These are phyloP conservation scores for Starmerella ratchasimensis DNA, from an alignment of 805 yeast species.

Conservation along the genomic window DNA sequence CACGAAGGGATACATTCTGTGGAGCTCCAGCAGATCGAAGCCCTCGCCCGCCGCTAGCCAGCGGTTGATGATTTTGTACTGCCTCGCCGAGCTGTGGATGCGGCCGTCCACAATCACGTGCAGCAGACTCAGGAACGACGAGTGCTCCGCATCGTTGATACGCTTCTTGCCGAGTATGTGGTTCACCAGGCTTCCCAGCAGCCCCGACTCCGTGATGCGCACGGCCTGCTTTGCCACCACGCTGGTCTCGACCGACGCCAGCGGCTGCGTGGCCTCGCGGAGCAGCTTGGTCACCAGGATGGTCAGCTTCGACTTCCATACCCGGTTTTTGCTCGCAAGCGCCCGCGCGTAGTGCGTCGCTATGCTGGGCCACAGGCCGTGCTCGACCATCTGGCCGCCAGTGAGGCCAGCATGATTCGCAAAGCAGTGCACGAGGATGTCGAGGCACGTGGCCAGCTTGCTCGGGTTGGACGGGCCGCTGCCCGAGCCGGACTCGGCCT, in stretches of 20 bases:
- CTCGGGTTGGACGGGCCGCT: background rate
- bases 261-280: slow-evolving; percentile 5
- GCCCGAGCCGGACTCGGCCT: no score
- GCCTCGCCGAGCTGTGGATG: background rate
- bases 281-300: slow-evolving; percentile 4
- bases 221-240: slow-evolving; percentile 4
- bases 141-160: slow-evolving; percentile 52
- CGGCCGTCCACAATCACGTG: slow-evolving; percentile 9
- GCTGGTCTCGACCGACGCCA: background rate
- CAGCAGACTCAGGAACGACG: slow-evolving; percentile 56
- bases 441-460: slow-evolving; percentile 1
- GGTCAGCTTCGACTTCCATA: background rate
- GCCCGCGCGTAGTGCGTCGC: background rate
- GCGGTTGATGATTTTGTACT: background rate
- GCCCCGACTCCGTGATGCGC: slow-evolving; percentile 41
- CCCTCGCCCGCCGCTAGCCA: background rate
- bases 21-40: background rate
- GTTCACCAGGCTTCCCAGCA: slow-evolving; percentile 37
- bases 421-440: slow-evolving; percentile 4
- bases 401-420: background rate
- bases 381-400: background rate
- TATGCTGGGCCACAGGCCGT: slow-evolving; percentile 2
- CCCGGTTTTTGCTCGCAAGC: background rate
- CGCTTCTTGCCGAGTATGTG: slow-evolving; percentile 37
- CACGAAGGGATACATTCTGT: background rate